A percentile compares a stretch with the other conserved stretches of the same genome.
Evolutionary conservation across 805 yeast genomes (phyloP).

Genomic region (Scheffersomyces lignosus): DNA sequence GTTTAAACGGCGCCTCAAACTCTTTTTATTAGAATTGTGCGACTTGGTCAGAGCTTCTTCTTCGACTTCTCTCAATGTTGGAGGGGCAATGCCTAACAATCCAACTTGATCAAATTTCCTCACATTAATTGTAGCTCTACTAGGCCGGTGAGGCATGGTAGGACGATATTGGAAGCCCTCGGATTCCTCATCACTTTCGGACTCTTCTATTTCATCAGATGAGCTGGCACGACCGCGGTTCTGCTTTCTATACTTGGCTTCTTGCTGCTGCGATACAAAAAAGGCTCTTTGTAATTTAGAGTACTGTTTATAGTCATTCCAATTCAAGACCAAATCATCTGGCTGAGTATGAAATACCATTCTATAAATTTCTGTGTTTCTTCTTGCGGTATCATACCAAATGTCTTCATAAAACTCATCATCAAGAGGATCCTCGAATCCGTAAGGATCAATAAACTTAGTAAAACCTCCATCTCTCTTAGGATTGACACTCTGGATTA

Average conservation of each 20-base stretch:
- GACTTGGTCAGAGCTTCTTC: constrained; percentile 6
- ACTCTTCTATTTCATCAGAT: constrained; percentile 12
- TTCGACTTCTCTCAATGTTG: constrained; percentile 6
- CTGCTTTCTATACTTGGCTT: constrained; percentile 28
- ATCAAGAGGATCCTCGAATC: constrained; percentile 82
- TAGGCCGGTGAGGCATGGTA: constrained; percentile 4
- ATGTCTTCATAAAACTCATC: constrained; percentile 81
- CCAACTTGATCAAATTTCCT: constrained; percentile 31
- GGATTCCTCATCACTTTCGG: constrained; percentile 10
- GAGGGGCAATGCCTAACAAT: constrained; percentile 36
- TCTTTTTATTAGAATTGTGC: constrained; percentile 1
- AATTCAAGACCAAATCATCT: constrained; percentile 82
- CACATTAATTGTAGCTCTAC: constrained; percentile 27
- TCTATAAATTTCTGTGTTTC: constrained; percentile 80
- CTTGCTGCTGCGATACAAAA: constrained; percentile 35
- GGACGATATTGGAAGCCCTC: background rate
- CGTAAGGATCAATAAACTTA: constrained; percentile 78
- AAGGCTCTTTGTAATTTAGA: constrained; percentile 63
- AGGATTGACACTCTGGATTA: constrained; percentile 41
- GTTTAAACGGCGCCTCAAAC: constrained; percentile 7
- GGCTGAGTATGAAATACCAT: constrained; percentile 93
- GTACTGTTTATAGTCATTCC: constrained; percentile 85
- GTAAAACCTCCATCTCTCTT: constrained; percentile 34
- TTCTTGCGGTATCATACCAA: constrained; percentile 80
- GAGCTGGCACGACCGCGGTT: constrained; percentile 12